phyloP scores from a whole-genome alignment of 768 basidiomycete genomes.

The Lactarius sp. region DNA sequence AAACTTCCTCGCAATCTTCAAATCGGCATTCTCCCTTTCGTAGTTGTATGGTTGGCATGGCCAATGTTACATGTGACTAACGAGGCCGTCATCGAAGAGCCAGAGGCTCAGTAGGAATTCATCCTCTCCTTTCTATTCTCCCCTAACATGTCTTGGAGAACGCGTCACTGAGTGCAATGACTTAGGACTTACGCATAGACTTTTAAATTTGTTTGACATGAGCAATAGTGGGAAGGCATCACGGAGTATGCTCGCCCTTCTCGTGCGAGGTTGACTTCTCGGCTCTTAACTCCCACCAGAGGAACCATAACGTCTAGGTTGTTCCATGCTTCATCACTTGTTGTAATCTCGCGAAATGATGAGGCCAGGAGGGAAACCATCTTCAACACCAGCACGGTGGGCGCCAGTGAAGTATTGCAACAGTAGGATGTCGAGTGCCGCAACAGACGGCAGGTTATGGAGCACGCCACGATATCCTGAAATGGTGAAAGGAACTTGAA shows the following conservation, averaged over 20 bases:
- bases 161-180: background rate
- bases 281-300: background rate
- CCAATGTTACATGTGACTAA: background rate
- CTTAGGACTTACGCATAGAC: background rate
- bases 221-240: background rate
- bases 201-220: background rate
- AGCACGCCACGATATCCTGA: background rate
- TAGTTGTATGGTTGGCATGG: background rate
- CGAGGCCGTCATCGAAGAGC: background rate
- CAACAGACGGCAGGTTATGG: background rate
- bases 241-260: background rate
- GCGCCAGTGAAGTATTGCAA: background rate
- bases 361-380: background rate
- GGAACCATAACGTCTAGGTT: background rate
- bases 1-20: slow-evolving; percentile 9
- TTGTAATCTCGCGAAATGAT: background rate
- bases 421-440: background rate
- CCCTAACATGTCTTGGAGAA: background rate
- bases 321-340: background rate
- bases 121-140: background rate
- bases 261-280: background rate
- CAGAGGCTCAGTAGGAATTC: background rate
- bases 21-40: background rate
- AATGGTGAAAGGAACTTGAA: background rate
- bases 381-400: background rate